These are phyloP conservation scores for Populus nigra DNA, from an alignment of 345 rosid species.

Conservation along the genomic window DNA sequence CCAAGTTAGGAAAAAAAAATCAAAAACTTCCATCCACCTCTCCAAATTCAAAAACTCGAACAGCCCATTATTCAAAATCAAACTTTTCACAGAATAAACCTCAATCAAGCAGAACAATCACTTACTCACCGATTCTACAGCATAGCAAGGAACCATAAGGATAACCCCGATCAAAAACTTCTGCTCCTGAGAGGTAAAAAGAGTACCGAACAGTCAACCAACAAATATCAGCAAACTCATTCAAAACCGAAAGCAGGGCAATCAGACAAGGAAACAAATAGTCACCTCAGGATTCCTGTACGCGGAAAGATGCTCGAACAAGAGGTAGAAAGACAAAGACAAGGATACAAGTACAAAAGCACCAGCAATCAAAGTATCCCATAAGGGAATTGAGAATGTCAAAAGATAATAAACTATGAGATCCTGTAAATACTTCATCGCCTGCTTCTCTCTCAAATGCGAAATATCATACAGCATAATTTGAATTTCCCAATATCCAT, in stretches of 20 bases:
- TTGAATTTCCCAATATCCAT: constrained; percentile 7
- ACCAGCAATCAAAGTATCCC: constrained; percentile 71
- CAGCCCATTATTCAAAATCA: not conserved
- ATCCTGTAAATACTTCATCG: constrained; percentile 19
- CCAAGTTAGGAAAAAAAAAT: constrained; percentile 6
- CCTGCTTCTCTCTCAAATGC: constrained; percentile 4
- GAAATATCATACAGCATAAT: constrained; percentile 7
- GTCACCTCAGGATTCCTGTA: constrained; percentile 95
- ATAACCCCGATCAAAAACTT: constrained; percentile 95
- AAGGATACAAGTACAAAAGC: constrained; percentile 56
- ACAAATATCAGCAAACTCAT: not conserved
- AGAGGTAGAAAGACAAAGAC: constrained; percentile 70
- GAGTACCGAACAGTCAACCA: constrained; percentile 2
- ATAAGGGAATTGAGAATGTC: constrained; percentile 26
- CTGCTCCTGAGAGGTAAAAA: constrained; percentile 69
- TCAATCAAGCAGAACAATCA: not conserved
- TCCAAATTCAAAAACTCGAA: not conserved
- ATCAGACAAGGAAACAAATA: not conserved
- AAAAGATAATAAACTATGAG: not conserved
- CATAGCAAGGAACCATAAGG: constrained; percentile 97
- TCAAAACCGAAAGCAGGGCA: not conserved
- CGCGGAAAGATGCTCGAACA: constrained; percentile 88
- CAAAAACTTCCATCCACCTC: not conserved
- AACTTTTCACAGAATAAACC: not conserved
- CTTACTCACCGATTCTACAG: constrained; percentile 76